phyloP scores from a whole-genome alignment of 495 filamentous ascomycete species.

The Hyaloscypha hepaticicola region DNA sequence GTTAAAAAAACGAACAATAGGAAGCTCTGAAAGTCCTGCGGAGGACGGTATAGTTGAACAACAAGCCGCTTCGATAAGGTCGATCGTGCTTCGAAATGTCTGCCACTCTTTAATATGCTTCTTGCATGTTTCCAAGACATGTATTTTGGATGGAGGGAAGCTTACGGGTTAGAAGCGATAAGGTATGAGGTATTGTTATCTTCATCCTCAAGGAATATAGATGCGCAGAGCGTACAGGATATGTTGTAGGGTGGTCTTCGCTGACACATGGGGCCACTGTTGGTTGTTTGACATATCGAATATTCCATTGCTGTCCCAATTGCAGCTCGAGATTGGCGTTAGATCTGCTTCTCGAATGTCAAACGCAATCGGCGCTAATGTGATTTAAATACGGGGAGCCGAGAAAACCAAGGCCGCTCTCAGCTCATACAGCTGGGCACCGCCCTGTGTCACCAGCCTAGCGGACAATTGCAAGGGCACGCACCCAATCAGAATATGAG shows the following conservation, averaged over 20 bases:
- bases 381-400: no score
- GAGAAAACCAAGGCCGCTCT: no score
- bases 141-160: conserved; percentile 2
- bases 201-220: neutral
- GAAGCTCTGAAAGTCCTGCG: no score
- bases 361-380: conserved; percentile 22
- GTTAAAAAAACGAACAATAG: no score
- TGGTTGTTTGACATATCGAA: conserved; percentile 59
- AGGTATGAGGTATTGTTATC: conserved; percentile 55
- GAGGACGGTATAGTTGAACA: no score
- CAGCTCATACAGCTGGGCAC: no score
- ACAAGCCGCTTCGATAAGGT: no score
- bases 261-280: conserved; percentile 63
- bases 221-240: conserved; percentile 70
- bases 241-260: conserved; percentile 72
- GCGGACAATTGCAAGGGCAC: no score
- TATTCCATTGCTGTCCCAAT: conserved; percentile 34
- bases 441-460: no score
- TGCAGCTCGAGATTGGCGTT: conserved; percentile 9
- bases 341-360: conserved; percentile 5
- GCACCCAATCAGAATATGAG: no score
- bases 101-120: conserved; percentile 39
- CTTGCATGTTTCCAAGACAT: neutral
- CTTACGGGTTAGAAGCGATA: conserved; percentile 97
- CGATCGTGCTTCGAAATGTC: conserved; percentile 87